Evolutionary conservation across 768 basidiomycete genomes (phyloP).

Genomic region (Termitomyces sp.): DNA sequence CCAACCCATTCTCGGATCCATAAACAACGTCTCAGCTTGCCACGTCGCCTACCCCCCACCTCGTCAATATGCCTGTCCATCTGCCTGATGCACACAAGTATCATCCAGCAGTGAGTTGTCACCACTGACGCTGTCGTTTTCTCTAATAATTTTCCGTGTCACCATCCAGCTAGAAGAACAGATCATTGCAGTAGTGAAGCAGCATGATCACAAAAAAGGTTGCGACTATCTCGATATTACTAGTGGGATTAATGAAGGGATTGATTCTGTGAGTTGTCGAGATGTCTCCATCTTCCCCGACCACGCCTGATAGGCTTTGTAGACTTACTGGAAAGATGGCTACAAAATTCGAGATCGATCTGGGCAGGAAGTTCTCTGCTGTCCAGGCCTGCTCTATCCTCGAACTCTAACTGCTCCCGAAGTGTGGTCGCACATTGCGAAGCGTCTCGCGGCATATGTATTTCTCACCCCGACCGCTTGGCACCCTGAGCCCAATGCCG

Average conservation of each 20-base stretch:
- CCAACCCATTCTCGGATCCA: background rate
- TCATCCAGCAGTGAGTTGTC: constrained; percentile 7
- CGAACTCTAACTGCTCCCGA: constrained; percentile 8
- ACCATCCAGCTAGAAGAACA: constrained; percentile 7
- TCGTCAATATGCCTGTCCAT: constrained; percentile 9
- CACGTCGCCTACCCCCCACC: background rate
- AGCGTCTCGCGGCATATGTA: constrained; percentile 9
- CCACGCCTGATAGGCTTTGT: background rate
- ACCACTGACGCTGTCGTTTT: background rate
- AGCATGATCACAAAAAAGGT: constrained; percentile 4
- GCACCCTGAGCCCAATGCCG: background rate
- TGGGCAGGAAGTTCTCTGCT: constrained; percentile 4
- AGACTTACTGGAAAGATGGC: constrained; percentile 12
- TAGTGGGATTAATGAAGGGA: constrained; percentile 8
- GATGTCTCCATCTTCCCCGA: background rate
- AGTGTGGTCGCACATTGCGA: constrained; percentile 8
- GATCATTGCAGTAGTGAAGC: constrained; percentile 7
- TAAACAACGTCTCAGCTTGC: background rate
- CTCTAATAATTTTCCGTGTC: background rate
- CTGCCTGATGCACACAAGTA: constrained; percentile 11
- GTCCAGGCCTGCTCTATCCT: constrained; percentile 13
- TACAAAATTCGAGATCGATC: constrained; percentile 5
- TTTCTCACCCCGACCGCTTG: constrained; percentile 9
- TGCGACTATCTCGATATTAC: constrained; percentile 12
- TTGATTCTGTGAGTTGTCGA: constrained; percentile 5